phyloP scores from a whole-genome alignment of 192 early-diverging fungal genomes.

The Backusella morwellensis region DNA sequence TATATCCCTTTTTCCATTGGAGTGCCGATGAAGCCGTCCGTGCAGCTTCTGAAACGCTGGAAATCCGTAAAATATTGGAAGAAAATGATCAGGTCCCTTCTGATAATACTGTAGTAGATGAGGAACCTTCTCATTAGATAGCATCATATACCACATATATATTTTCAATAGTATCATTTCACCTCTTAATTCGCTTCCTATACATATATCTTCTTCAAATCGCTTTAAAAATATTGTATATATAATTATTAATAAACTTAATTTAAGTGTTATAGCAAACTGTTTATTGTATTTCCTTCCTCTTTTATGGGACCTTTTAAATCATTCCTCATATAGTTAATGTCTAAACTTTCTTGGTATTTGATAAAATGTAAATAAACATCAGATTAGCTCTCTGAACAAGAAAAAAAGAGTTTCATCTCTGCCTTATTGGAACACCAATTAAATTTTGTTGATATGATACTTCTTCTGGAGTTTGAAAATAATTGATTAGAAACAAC shows the following conservation, averaged over 20 bases:
- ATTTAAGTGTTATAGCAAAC: neutral
- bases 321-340: too few species aligned
- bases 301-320: too few species aligned
- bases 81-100: neutral
- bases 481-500: too few species aligned
- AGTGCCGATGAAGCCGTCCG: slow-evolving; percentile 34
- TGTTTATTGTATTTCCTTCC: neutral
- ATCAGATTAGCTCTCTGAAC: too few species aligned
- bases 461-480: too few species aligned
- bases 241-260: neutral
- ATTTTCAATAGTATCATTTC: neutral
- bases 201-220: neutral
- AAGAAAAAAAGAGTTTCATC: too few species aligned
- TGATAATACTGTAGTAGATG: neutral
- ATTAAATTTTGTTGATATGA: too few species aligned
- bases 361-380: too few species aligned
- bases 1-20: slow-evolving; percentile 40
- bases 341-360: too few species aligned
- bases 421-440: too few species aligned
- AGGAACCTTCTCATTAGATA: neutral
- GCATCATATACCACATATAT: neutral
- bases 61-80: neutral
- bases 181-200: neutral
- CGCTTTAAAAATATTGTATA: neutral
- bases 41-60: slow-evolving; percentile 16